Evolutionary conservation across 2,329 filamentous ascomycete species (phyloP), one percentile per base, ranked within the genome.

Genomic region (Diaporthe nobilis): DNA sequence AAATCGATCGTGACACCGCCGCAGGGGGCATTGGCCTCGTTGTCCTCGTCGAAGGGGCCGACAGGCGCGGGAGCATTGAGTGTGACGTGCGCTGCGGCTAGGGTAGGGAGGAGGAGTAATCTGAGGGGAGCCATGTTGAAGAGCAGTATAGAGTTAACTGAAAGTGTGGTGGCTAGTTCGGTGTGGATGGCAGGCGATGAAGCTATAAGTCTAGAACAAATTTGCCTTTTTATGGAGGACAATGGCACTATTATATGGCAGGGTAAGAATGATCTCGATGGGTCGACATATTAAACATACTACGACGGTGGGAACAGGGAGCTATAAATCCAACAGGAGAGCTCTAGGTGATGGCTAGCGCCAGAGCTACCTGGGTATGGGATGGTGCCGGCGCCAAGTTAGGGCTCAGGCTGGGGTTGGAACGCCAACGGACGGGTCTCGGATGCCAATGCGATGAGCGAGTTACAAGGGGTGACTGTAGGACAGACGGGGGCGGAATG

Each of bases 71-170:
- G 91, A 84, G 81, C 86, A 76, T 85, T 81, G 80, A 92, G 84
- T 44, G 84, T 82, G 85, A 92, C 92, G 82, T 92, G 91, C 70
- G 89, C 88, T 65, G 83, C 82, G 77, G 85, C 83, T 67, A 86
- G 75, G 76, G 85, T 81, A 76, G 84, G 83, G 76, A 86, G 80
- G 71, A 85, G 77, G 51, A 85, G 78, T 51, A 86, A 75, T 42
- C 84, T 81, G 31, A 88, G 78, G 76, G 85, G 82, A 67, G 80
- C 79, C 85, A 87, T 88, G 71, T 72, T 85, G 76, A 53, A 25
- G 17, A 42, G 25, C 6, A 39, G 31, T 31, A 28, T 22, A 7
- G 8, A 13, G 31, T 3, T 9, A 17, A 39, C 4, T 7, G 7
- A 28, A 17, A 31, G 25, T 34, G 42, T 7, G 20, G 2, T 39